Percentiles rank a stretch among this genome's conserved stretches.
These are phyloP conservation scores for Rhypophila decipiens DNA, from an alignment of 495 filamentous ascomycete species.

Conservation along the genomic window DNA sequence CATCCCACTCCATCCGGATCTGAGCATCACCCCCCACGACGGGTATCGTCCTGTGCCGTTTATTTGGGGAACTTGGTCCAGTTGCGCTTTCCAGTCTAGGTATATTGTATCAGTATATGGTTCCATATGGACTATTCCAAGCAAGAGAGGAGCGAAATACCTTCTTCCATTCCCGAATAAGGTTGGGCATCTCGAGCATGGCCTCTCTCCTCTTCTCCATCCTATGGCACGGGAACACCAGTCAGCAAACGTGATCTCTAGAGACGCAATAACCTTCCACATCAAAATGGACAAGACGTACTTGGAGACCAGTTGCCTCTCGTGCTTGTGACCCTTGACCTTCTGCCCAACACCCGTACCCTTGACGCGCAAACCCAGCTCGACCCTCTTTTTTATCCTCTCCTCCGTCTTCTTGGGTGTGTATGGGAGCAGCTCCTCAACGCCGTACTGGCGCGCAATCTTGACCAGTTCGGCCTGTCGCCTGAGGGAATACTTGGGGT, in stretches of 20 bases:
- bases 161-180: slow-evolving; percentile 91
- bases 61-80: slow-evolving; percentile 90
- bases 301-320: slow-evolving; percentile 75
- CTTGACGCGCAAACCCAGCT: slow-evolving; percentile 73
- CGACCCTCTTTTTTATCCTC: slow-evolving; percentile 56
- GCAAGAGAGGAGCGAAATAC: slow-evolving; percentile 34
- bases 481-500: slow-evolving; percentile 73
- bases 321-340: slow-evolving; percentile 91
- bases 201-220: slow-evolving; percentile 84
- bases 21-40: background rate
- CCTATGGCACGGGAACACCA: slow-evolving; percentile 33
- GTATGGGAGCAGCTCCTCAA: slow-evolving; percentile 76
- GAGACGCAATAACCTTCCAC: background rate
- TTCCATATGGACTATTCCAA: background rate
- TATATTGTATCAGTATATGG: slow-evolving; percentile 11
- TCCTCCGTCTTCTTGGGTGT: slow-evolving; percentile 69
- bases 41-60: background rate
- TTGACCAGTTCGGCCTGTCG: slow-evolving; percentile 90
- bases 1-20: background rate
- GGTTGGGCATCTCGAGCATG: slow-evolving; percentile 87
- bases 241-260: slow-evolving; percentile 9
- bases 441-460: slow-evolving; percentile 68
- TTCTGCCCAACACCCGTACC: slow-evolving; percentile 87
- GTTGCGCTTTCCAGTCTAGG: slow-evolving; percentile 74
- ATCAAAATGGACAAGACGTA: slow-evolving; percentile 36